These are phyloP conservation scores for Phyllosticta citribraziliensis DNA, from an alignment of 2,329 filamentous ascomycete genomes.

Conservation along the genomic window DNA sequence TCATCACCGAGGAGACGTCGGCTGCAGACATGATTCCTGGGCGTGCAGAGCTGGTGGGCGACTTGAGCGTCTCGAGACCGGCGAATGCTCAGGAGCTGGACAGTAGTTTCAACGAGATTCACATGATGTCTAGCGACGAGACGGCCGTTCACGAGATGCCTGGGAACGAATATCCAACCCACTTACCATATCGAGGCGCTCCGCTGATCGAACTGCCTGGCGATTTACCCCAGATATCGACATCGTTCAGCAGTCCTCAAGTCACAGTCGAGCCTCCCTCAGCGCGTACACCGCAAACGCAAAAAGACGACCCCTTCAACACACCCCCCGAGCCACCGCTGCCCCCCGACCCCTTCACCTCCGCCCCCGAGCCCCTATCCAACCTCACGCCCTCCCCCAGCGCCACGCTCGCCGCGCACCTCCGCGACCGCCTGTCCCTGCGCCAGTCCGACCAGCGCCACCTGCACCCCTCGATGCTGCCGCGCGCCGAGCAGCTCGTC, in stretches of 20 bases:
- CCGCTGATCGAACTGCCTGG: conserved; percentile 1
- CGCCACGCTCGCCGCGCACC: conserved; percentile 14
- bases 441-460: conserved; percentile 23
- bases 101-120: conserved; percentile 9
- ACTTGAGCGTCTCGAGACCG: conserved; percentile 15
- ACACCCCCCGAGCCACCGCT: background rate
- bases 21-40: conserved; percentile 1
- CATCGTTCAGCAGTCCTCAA: background rate
- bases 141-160: conserved; percentile 29
- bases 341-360: background rate
- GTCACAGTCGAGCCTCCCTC: background rate
- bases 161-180: conserved; percentile 19
- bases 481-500: conserved; percentile 44
- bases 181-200: background rate
- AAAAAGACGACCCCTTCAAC: background rate
- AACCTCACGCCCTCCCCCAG: background rate
- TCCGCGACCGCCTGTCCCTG: conserved; percentile 20
- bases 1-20: conserved; percentile 40
- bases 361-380: background rate
- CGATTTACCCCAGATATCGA: background rate
- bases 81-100: conserved; percentile 22
- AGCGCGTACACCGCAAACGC: background rate
- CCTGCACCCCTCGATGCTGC: conserved; percentile 47
- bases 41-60: conserved; percentile 19
- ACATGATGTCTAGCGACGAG: conserved; percentile 26